Conservation (phyloP, 2,329 filamentous ascomycete genomes). For the Gnomoniopsis sp. region DNA sequence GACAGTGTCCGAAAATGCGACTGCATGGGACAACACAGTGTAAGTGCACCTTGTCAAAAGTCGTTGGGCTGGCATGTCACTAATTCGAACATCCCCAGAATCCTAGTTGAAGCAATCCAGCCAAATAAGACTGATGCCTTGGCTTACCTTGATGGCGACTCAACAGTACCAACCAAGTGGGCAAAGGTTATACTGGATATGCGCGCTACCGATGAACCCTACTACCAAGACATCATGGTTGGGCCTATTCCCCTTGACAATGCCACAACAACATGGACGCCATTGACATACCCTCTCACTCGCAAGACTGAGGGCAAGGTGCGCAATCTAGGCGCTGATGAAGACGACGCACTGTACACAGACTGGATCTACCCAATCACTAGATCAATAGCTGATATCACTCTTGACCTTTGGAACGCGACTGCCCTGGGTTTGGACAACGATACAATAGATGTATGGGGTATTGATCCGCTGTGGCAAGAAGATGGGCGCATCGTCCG, state of each 20-base stretch:
- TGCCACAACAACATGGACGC: slow-evolving; percentile 33
- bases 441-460: slow-evolving; percentile 38
- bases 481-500: slow-evolving; percentile 38
- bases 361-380: slow-evolving; percentile 34
- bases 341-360: slow-evolving; percentile 24
- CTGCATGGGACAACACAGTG: slow-evolving; percentile 35
- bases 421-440: slow-evolving; percentile 35
- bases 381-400: slow-evolving; percentile 38
- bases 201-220: slow-evolving; percentile 33
- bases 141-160: slow-evolving; percentile 38
- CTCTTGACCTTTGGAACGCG: slow-evolving; percentile 40
- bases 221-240: slow-evolving; percentile 42
- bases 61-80: not conserved
- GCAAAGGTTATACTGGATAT: slow-evolving; percentile 42
- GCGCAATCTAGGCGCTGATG: slow-evolving; percentile 37
- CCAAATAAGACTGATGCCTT: slow-evolving; percentile 49
- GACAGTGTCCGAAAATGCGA: slow-evolving; percentile 30
- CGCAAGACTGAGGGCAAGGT: slow-evolving; percentile 35
- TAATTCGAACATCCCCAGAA: slow-evolving; percentile 13
- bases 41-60: slow-evolving; percentile 14
- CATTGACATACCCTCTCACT: slow-evolving; percentile 40
- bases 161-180: slow-evolving; percentile 34
- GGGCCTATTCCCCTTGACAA: slow-evolving; percentile 45
- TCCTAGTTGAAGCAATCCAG: slow-evolving; percentile 34
- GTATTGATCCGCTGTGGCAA: slow-evolving; percentile 39